A percentile compares a stretch with the other conserved stretches of the same genome.
phyloP scores from a whole-genome alignment of 2,329 filamentous ascomycete species.

The Aspergillus transmontanensis region DNA sequence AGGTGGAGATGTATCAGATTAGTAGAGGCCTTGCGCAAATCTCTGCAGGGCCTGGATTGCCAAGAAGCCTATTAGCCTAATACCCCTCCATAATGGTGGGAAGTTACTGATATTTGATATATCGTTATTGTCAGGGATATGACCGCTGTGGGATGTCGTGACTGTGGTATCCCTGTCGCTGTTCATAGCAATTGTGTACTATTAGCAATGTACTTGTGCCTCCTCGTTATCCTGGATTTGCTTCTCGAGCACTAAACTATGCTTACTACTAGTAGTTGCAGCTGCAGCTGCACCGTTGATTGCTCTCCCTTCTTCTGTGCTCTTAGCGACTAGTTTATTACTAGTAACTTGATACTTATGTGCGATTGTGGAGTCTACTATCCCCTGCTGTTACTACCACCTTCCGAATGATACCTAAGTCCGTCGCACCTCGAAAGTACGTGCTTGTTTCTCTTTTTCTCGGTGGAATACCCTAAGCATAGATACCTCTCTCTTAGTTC shows the following conservation, averaged over 20 bases:
- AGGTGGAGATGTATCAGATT: background rate
- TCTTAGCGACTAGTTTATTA: background rate
- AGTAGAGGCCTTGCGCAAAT: background rate
- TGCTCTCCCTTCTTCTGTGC: background rate
- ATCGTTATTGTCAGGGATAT: background rate
- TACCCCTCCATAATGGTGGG: background rate
- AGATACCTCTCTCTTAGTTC: background rate
- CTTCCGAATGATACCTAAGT: background rate
- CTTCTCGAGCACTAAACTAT: background rate
- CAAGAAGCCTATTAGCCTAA: background rate
- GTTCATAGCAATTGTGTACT: background rate
- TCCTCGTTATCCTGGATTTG: background rate
- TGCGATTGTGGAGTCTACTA: background rate
- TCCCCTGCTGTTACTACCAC: background rate
- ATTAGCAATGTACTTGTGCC: background rate
- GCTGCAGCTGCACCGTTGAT: background rate
- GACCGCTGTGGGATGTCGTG: background rate
- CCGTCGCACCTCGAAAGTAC: background rate
- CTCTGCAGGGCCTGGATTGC: background rate
- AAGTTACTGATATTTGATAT: background rate
- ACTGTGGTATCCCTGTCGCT: background rate
- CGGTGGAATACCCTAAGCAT: background rate
- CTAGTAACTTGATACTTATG: background rate
- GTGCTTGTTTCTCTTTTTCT: background rate
- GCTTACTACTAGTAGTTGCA: background rate